Evolutionary conservation across 2,329 filamentous ascomycete genomes (phyloP).

Genomic region (Annulohypoxylon truncatum): DNA sequence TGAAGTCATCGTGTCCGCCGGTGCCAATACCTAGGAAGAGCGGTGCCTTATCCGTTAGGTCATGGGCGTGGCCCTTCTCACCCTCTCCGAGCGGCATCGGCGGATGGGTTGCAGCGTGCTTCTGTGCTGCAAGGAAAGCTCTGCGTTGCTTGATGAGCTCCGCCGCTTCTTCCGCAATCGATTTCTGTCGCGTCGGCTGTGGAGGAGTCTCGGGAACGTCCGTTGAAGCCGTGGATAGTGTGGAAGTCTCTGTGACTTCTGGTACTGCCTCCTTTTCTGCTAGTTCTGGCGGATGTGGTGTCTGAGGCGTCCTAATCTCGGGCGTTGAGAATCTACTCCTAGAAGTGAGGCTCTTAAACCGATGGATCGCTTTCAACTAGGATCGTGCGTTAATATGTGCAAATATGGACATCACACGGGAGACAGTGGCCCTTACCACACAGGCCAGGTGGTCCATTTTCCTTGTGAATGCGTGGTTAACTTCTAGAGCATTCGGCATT

Average conservation of each 20-base stretch:
- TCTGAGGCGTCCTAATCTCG: conserved; percentile 53
- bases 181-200: conserved; percentile 36
- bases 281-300: conserved; percentile 26
- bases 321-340: conserved; percentile 53
- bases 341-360: conserved; percentile 82
- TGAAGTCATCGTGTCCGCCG: conserved; percentile 63
- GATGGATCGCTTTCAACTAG: conserved; percentile 89
- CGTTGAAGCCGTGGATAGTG: conserved; percentile 23
- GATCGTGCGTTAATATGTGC: conserved; percentile 27
- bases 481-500: conserved; percentile 87
- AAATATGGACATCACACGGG: neutral
- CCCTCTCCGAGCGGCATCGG: conserved; percentile 50
- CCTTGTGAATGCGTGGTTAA: conserved; percentile 88
- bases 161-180: conserved; percentile 62
- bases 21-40: conserved; percentile 82
- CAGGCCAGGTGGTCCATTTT: conserved; percentile 89
- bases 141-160: conserved; percentile 61
- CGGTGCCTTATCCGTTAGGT: conserved; percentile 70
- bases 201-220: conserved; percentile 25
- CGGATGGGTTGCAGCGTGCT: conserved; percentile 46
- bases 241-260: conserved; percentile 13
- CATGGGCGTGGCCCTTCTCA: conserved; percentile 71
- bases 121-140: conserved; percentile 53
- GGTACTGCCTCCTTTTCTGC: conserved; percentile 32
- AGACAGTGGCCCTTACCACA: conserved; percentile 66